Evolutionary conservation across 2,329 filamentous ascomycete genomes (phyloP).

Genomic region (Microdochium nivale): DNA sequence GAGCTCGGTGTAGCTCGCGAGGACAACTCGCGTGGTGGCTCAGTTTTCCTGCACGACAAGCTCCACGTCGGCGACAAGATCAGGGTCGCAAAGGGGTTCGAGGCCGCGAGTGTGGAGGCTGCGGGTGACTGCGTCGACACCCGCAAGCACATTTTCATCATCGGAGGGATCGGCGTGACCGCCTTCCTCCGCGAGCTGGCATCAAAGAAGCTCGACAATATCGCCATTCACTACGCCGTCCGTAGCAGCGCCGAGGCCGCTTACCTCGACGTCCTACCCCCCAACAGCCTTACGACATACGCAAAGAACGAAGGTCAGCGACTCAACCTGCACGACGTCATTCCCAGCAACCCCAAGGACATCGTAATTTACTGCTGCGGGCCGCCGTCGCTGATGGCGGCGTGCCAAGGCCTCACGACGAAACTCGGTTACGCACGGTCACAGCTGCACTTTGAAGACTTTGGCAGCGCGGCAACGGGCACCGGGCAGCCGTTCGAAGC

Average conservation of each 20-base stretch:
- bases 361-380: constrained; percentile 22
- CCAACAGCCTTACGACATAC: constrained; percentile 13
- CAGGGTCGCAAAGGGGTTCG: constrained; percentile 25
- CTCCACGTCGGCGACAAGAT: constrained; percentile 41
- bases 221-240: constrained; percentile 20
- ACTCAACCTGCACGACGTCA: constrained; percentile 26
- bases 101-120: not conserved
- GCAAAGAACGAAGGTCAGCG: constrained; percentile 15
- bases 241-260: constrained; percentile 17
- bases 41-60: constrained; percentile 44
- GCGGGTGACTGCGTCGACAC: constrained; percentile 1
- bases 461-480: constrained; percentile 14
- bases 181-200: constrained; percentile 14
- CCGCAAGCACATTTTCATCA: constrained; percentile 17
- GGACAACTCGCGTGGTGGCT: constrained; percentile 48
- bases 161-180: constrained; percentile 21
- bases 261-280: constrained; percentile 15
- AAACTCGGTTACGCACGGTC: constrained; percentile 15
- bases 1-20: constrained; percentile 52
- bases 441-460: constrained; percentile 18
- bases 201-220: constrained; percentile 10
- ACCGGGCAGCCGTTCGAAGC: constrained; percentile 21
- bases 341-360: constrained; percentile 12
- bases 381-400: constrained; percentile 13
- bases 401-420: constrained; percentile 9